Percentiles rank a stretch among this genome's conserved stretches.
Evolutionary conservation across 805 yeast species (phyloP).

Genomic region (Metschnikowia shivogae): DNA sequence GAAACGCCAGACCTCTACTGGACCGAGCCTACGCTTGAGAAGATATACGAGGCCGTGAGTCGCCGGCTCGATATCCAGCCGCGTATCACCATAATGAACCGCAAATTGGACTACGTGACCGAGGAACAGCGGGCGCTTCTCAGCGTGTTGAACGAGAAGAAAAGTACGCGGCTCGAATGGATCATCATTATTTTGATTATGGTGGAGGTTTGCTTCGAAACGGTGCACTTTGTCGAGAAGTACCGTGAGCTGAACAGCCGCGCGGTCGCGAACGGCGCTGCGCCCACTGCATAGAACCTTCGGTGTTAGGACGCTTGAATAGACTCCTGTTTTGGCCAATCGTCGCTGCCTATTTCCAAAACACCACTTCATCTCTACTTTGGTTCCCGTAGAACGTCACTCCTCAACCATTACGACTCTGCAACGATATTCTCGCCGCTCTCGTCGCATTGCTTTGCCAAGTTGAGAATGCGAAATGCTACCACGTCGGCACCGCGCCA

Average conservation of each 20-base stretch:
- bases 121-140: conserved; percentile 81
- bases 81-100: conserved; percentile 72
- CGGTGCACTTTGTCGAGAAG: conserved; percentile 66
- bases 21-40: conserved; percentile 84
- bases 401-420: too few species aligned
- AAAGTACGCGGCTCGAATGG: conserved; percentile 79
- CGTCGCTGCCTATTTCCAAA: too few species aligned
- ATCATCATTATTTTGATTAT: conserved; percentile 77
- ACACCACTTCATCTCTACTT: too few species aligned
- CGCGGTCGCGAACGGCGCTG: neutral
- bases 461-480: too few species aligned
- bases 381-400: too few species aligned
- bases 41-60: conserved; percentile 67
- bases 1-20: conserved; percentile 93
- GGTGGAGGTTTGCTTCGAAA: conserved; percentile 82
- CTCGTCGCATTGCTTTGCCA: too few species aligned
- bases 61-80: conserved; percentile 70
- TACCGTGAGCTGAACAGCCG: conserved; percentile 15
- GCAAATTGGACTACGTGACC: conserved; percentile 84
- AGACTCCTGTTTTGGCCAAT: too few species aligned
- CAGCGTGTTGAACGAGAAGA: conserved; percentile 69
- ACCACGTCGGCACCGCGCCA: too few species aligned
- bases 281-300: too few species aligned
- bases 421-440: too few species aligned
- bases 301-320: too few species aligned